Conservation (phyloP, 129 eudicot species). For the sunflower (Helianthus annuus) region HanXRQr2.0-SUNRISE NC_035447.2:18527369-18527868, state of each 20-base stretch:
- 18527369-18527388: too few relatives aligned
- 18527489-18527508: too few relatives aligned
- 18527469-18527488: too few relatives aligned
- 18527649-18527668: conserved; percentile 17
- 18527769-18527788: conserved; percentile 13
- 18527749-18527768: conserved; percentile 18
- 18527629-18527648: not conserved
- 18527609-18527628: not conserved
- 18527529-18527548: too few relatives aligned
- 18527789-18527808: not conserved
- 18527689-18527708: conserved; percentile 14
- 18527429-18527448: too few relatives aligned
- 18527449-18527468: too few relatives aligned
- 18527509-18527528: too few relatives aligned
- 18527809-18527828: not conserved
- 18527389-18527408: too few relatives aligned
- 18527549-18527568: too few relatives aligned
- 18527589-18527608: too few relatives aligned
- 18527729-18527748: conserved; percentile 5
- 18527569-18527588: too few relatives aligned
- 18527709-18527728: conserved; percentile 25
- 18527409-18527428: too few relatives aligned
- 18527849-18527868: not conserved
- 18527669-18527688: conserved; percentile 27
- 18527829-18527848: conserved; percentile 11